Conservation (phyloP, 2,329 filamentous ascomycete species). For the Alternaria sp. region DNA sequence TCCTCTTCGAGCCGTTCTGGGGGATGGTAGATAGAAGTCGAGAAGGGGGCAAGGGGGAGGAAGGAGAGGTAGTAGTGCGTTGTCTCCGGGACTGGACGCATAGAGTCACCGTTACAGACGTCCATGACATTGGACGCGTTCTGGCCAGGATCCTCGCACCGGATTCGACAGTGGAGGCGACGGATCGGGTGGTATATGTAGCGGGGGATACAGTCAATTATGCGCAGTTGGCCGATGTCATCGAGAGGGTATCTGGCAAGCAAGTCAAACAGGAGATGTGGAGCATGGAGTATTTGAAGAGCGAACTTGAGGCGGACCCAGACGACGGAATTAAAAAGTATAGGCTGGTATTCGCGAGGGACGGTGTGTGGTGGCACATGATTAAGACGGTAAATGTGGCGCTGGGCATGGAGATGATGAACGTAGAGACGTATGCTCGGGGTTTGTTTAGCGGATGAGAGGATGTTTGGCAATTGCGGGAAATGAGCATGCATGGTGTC, state of each 20-base stretch:
- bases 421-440: conserved; percentile 53
- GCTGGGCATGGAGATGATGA: conserved; percentile 57
- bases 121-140: conserved; percentile 69
- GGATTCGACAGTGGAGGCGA: conserved; percentile 26
- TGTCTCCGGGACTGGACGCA: conserved; percentile 70
- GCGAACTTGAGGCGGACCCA: conserved; percentile 58
- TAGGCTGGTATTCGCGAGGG: conserved; percentile 67
- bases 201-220: conserved; percentile 72
- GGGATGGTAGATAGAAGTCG: conserved; percentile 63
- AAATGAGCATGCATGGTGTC: not conserved
- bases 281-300: conserved; percentile 55
- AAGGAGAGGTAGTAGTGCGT: conserved; percentile 50
- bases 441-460: not conserved
- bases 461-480: not conserved
- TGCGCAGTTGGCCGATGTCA: conserved; percentile 59
- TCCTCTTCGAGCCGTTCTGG: conserved; percentile 70
- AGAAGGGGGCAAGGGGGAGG: not conserved
- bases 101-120: conserved; percentile 68
- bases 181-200: conserved; percentile 61
- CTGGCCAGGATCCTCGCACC: conserved; percentile 62
- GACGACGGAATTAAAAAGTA: conserved; percentile 66
- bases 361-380: conserved; percentile 67
- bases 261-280: conserved; percentile 61
- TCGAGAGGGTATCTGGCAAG: conserved; percentile 57
- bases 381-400: conserved; percentile 62